A percentile compares a stretch with the other conserved stretches of the same genome.
phyloP scores from a whole-genome alignment of 148 eudicot genomes.

The Rhododendron simsii region DNA sequence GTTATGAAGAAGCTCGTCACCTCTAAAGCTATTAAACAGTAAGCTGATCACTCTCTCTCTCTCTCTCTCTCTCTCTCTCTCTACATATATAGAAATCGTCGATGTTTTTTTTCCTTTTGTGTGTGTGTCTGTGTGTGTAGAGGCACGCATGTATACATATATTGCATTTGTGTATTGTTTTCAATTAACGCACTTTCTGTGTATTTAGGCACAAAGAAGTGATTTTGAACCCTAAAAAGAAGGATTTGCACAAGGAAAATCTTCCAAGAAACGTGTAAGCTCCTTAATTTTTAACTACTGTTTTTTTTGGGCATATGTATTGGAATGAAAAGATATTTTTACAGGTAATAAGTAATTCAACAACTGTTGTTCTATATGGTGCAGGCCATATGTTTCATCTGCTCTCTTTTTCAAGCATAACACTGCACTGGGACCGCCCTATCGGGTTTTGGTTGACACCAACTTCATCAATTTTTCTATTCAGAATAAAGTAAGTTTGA shows the following conservation, averaged over 20 bases:
- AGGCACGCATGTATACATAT: not conserved
- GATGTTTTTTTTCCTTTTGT: not conserved
- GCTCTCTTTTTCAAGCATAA: conserved; percentile 89
- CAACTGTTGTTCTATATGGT: conserved; percentile 8
- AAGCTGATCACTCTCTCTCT: conserved; percentile 6
- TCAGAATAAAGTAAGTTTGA: conserved; percentile 72
- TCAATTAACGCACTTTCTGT: not conserved
- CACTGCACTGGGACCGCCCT: conserved; percentile 91
- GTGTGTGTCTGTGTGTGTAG: not conserved
- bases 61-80: not conserved
- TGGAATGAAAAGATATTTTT: not conserved
- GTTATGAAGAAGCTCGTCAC: conserved; percentile 83
- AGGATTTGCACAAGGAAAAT: conserved; percentile 53
- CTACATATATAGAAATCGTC: not conserved
- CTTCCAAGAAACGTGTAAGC: conserved; percentile 86
- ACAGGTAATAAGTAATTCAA: not conserved
- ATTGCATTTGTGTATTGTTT: not conserved
- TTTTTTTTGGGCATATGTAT: not conserved
- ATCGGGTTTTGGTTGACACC: conserved; percentile 88
- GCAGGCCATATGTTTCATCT: conserved; percentile 85
- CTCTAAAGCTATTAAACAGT: conserved; percentile 78
- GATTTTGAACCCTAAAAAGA: conserved; percentile 77
- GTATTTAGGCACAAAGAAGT: conserved; percentile 62
- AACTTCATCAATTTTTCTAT: conserved; percentile 98
- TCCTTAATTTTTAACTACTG: not conserved